A percentile compares a stretch with the other conserved stretches of the same genome.
phyloP scores from a whole-genome alignment of 257 asterid genomes.

The Echites panduratus region DNA sequence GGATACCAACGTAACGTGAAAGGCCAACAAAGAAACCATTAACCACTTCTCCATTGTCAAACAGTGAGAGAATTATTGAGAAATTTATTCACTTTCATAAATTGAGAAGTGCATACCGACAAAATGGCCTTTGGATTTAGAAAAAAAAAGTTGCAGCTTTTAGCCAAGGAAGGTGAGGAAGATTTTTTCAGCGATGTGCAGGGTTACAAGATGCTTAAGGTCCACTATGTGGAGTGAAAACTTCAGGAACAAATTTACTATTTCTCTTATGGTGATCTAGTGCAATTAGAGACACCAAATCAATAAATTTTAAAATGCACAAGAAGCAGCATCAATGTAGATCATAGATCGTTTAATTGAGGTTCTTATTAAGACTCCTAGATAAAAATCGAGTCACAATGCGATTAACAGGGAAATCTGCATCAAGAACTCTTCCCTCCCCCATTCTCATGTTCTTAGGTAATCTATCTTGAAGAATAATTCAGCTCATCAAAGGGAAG shows the following conservation, averaged over 20 bases:
- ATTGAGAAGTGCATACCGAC: neutral
- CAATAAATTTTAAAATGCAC: neutral
- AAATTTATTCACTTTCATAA: neutral
- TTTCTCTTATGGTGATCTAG: neutral
- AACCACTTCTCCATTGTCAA: neutral
- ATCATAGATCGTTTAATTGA: neutral
- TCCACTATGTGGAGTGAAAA: neutral
- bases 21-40: neutral
- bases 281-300: neutral
- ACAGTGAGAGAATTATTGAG: neutral
- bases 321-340: no score
- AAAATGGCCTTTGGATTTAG: neutral
- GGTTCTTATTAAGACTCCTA: no score
- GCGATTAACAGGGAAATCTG: no score
- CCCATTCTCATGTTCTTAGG: no score
- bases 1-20: neutral
- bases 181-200: neutral
- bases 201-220: neutral
- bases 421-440: no score
- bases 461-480: no score
- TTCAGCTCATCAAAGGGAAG: no score
- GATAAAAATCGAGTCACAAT: no score
- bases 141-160: neutral
- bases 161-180: neutral
- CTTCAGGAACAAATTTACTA: neutral